A percentile compares a stretch with the other conserved stretches of the same genome.
phyloP scores from a whole-genome alignment of 2,329 filamentous ascomycete species.

The Elsinoe fawcettii region DNA sequence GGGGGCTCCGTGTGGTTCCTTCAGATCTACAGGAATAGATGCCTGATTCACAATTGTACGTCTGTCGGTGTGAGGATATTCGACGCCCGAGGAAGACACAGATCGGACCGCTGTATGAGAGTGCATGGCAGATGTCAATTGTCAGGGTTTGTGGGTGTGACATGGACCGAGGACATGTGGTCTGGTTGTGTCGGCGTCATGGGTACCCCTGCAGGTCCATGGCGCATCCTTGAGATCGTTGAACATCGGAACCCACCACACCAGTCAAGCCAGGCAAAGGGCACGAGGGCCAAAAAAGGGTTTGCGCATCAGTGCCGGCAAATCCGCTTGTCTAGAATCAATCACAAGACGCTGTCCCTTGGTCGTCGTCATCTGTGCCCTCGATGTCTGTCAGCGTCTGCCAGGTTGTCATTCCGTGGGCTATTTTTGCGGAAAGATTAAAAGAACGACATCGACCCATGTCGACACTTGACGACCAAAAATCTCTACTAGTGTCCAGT shows the following conservation, averaged over 20 bases:
- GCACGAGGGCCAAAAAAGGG: neutral
- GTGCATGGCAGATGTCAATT: slow-evolving; percentile 2
- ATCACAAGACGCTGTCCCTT: neutral
- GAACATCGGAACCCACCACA: slow-evolving; percentile 1
- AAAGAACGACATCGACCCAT: neutral
- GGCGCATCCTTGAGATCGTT: neutral
- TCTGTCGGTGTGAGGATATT: neutral
- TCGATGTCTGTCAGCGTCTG: neutral
- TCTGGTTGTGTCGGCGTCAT: neutral
- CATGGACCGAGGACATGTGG: neutral
- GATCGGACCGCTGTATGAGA: neutral
- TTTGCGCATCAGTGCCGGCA: neutral
- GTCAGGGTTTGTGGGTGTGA: neutral
- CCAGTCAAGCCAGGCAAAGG: too few relatives aligned
- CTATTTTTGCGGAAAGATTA: neutral
- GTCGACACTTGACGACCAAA: neutral
- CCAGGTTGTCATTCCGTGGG: neutral
- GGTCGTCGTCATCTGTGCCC: slow-evolving; percentile 4
- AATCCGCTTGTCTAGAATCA: neutral
- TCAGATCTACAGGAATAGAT: neutral
- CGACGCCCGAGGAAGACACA: neutral
- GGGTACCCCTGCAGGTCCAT: neutral
- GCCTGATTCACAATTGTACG: neutral
- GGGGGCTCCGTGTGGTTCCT: neutral
- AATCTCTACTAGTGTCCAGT: neutral